These are phyloP conservation scores for Clonostachys rosea DNA, from an alignment of 2,329 filamentous ascomycete genomes.

Conservation along the genomic window DNA sequence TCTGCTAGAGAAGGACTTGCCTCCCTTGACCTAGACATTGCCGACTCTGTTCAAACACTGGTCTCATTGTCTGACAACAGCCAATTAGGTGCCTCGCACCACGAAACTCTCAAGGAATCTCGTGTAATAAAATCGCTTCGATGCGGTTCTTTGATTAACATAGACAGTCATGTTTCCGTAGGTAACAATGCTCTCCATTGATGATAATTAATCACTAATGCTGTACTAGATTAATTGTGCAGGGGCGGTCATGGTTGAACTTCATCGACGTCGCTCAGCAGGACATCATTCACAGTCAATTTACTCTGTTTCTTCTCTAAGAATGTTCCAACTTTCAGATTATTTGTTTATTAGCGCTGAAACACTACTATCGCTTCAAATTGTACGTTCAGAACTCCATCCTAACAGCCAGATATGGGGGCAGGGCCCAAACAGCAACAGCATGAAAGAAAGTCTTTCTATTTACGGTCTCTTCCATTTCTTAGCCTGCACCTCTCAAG, in stretches of 20 bases:
- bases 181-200: constrained; percentile 7
- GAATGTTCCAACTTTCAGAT: constrained; percentile 67
- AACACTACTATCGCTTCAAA: constrained; percentile 77
- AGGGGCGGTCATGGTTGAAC: constrained; percentile 77
- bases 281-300: constrained; percentile 24
- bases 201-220: background rate
- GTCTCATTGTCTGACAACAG: constrained; percentile 1
- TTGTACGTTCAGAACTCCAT: constrained; percentile 77
- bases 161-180: constrained; percentile 70
- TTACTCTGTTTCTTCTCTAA: constrained; percentile 48
- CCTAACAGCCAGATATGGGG: constrained; percentile 77
- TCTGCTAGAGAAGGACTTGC: constrained; percentile 62
- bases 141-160: constrained; percentile 65
- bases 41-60: constrained; percentile 4
- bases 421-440: constrained; percentile 31
- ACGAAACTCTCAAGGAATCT: constrained; percentile 29
- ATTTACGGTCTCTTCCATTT: constrained; percentile 78
- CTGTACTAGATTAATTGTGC: constrained; percentile 67
- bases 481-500: constrained; percentile 74
- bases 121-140: constrained; percentile 59
- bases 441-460: constrained; percentile 76
- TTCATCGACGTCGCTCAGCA: constrained; percentile 57
- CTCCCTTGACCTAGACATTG: constrained; percentile 20
- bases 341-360: constrained; percentile 78
- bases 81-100: no score